Percentiles rank a stretch among this genome's conserved stretches.
phyloP scores from a whole-genome alignment of 345 rosid genomes.

The Microcos paniculata region DNA sequence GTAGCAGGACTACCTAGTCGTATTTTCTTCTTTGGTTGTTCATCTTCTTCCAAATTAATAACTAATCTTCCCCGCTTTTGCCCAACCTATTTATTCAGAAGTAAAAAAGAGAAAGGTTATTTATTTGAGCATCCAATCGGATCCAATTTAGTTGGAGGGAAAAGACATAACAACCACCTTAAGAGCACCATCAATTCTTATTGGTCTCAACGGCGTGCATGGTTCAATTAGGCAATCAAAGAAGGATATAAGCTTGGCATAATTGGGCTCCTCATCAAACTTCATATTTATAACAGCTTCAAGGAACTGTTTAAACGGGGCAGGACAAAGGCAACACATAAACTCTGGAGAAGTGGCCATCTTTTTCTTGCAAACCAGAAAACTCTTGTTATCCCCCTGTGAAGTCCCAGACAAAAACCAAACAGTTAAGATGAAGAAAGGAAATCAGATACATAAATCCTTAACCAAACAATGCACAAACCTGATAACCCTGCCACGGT shows the following conservation, averaged over 20 bases:
- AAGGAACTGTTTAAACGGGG: slow-evolving; percentile 76
- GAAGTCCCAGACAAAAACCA: slow-evolving; percentile 17
- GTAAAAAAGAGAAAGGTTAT: slow-evolving; percentile 4
- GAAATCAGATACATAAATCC: neutral
- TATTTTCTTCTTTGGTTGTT: slow-evolving; percentile 84
- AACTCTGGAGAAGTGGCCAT: slow-evolving; percentile 84
- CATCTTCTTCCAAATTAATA: slow-evolving; percentile 84
- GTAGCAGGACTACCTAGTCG: slow-evolving; percentile 88
- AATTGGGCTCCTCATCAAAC: slow-evolving; percentile 92
- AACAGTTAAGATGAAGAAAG: neutral
- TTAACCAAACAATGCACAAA: slow-evolving; percentile 18
- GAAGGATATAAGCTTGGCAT: slow-evolving; percentile 79
- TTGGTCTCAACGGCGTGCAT: slow-evolving; percentile 64
- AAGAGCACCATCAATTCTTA: slow-evolving; percentile 94
- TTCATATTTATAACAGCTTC: slow-evolving; percentile 92
- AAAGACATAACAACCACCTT: slow-evolving; percentile 51
- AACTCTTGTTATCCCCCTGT: slow-evolving; percentile 95
- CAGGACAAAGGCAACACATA: slow-evolving; percentile 91
- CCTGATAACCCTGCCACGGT: slow-evolving; percentile 99
- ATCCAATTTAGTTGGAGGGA: neutral
- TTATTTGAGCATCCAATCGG: slow-evolving; percentile 4
- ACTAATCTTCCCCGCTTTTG: slow-evolving; percentile 76
- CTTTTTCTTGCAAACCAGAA: slow-evolving; percentile 95
- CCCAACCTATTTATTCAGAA: slow-evolving; percentile 54
- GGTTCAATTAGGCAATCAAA: slow-evolving; percentile 76